These are phyloP conservation scores for Magnaporthales sp. DNA, from an alignment of 2,329 filamentous ascomycete genomes.

Conservation along the genomic window DNA sequence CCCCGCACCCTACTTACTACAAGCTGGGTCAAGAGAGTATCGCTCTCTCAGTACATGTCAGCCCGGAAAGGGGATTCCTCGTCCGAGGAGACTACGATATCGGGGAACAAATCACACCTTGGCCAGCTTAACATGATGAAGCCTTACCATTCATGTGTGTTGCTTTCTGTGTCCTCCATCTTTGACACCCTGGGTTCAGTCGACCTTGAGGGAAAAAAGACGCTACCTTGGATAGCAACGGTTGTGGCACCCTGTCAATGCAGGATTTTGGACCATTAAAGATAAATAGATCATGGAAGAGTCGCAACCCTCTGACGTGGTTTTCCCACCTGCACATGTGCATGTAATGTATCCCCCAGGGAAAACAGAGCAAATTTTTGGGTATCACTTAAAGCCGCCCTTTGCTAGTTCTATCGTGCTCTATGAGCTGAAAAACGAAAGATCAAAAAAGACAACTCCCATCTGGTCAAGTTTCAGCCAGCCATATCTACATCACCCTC, in stretches of 20 bases:
- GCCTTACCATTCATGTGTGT: not conserved
- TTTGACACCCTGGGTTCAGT: not conserved
- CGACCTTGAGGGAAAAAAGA: not conserved
- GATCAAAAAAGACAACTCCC: not conserved
- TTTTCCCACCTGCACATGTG: not conserved
- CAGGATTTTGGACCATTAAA: not conserved
- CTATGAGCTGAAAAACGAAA: not conserved
- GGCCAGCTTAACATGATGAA: not conserved
- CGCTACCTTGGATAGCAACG: not conserved
- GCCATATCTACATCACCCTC: conserved; percentile 22
- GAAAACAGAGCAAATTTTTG: not conserved
- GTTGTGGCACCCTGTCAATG: not conserved
- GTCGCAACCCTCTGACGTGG: not conserved
- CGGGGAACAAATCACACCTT: no score
- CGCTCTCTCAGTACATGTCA: not conserved
- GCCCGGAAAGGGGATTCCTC: not conserved
- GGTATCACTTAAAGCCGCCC: not conserved
- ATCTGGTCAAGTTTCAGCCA: conserved; percentile 11
- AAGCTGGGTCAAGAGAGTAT: not conserved
- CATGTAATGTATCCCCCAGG: not conserved
- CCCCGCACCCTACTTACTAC: not conserved
- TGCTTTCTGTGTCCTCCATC: not conserved
- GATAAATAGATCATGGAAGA: not conserved
- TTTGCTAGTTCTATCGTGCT: not conserved
- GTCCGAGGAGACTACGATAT: no score